Conservation (phyloP, 495 filamentous ascomycete species). For the Diplogelasinospora grovesii region DNA sequence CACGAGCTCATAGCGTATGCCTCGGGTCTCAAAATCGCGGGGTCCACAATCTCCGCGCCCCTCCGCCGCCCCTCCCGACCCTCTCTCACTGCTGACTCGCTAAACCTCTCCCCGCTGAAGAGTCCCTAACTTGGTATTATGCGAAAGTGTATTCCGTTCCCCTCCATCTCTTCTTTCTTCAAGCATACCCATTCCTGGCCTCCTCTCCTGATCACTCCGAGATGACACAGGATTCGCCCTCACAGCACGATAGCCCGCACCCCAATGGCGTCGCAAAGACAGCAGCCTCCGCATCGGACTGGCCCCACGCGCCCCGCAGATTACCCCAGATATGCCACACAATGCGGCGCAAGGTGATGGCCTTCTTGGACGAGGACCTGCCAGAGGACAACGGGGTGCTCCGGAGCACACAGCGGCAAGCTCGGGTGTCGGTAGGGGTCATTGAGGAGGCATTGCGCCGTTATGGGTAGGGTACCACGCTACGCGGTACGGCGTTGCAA, state of each 20-base stretch:
- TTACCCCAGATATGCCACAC: slow-evolving; percentile 24
- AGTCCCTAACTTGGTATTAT: too few species aligned
- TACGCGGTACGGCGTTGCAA: too few species aligned
- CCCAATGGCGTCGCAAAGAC: slow-evolving; percentile 11
- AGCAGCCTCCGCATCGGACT: slow-evolving; percentile 1
- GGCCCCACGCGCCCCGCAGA: slow-evolving; percentile 6
- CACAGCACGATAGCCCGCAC: slow-evolving; percentile 9
- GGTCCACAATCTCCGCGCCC: too few species aligned
- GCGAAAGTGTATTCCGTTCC: too few species aligned
- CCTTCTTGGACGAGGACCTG: slow-evolving; percentile 56
- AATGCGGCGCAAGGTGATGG: slow-evolving; percentile 57
- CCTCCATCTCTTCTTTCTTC: too few species aligned
- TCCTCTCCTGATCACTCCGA: too few species aligned
- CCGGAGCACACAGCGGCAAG: slow-evolving; percentile 64
- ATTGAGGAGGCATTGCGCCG: slow-evolving; percentile 61
- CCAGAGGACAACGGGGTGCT: slow-evolving; percentile 45
- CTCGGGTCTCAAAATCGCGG: too few species aligned
- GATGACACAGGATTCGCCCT: slow-evolving; percentile 12
- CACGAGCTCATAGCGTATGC: too few species aligned
- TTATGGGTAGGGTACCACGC: slow-evolving; percentile 53
- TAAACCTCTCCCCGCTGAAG: too few species aligned
- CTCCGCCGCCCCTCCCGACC: too few species aligned
- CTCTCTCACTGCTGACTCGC: too few species aligned
- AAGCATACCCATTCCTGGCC: too few species aligned
- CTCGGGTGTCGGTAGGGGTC: slow-evolving; percentile 60